Evolutionary conservation across 2,329 filamentous ascomycete genomes (phyloP), one percentile per base, ranked within the genome.

Genomic region (Plectosphaerella sp.): DNA sequence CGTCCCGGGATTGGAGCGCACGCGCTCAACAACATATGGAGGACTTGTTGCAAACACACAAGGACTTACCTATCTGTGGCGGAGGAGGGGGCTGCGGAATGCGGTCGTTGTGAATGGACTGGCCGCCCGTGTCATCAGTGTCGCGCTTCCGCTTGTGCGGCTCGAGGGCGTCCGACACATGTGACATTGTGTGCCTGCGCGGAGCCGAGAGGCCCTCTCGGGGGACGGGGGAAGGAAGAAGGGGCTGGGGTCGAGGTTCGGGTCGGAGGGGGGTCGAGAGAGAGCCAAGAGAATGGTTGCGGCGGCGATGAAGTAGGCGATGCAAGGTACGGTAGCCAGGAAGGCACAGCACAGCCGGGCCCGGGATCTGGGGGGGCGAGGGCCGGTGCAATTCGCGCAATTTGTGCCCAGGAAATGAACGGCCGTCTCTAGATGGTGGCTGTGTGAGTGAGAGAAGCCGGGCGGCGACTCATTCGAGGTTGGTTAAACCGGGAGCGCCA

Each of bases 121-220:
- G 72, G 53, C 59, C 64, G 59, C 68, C 69, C 57, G 61, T 67
- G 61, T 78, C 75, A 59, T 77, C 73, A 52, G 67, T 60, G 56
- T 75, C 73, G 58, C 74, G 73, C 62, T 77, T 78, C 57, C 75
- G 72, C 67, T 78, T 78, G 63, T 71, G 69, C 57, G 68, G 63
- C 51, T 76, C 71, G 50, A 63, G 57, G 36, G 54, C 50, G 33
- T 72, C 72, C 56, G 66, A 62, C 61, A 63, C 67, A 63, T 74
- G 72, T 59, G 72, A 70, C 73, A 76, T 76, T 51, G 53, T 61
- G 54, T 61, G 54, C 41, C 11, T 43, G 41, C 16, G n/a, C 56
- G 60, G 37, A 15, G 37, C 37, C 37, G 15, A 15, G 37, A 41
- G 22, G 22, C 22, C 22, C 22, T 22, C 22, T 3, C n/a, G 22